phyloP scores from a whole-genome alignment of 306 rosid species.

The Acacia acuminata region DNA sequence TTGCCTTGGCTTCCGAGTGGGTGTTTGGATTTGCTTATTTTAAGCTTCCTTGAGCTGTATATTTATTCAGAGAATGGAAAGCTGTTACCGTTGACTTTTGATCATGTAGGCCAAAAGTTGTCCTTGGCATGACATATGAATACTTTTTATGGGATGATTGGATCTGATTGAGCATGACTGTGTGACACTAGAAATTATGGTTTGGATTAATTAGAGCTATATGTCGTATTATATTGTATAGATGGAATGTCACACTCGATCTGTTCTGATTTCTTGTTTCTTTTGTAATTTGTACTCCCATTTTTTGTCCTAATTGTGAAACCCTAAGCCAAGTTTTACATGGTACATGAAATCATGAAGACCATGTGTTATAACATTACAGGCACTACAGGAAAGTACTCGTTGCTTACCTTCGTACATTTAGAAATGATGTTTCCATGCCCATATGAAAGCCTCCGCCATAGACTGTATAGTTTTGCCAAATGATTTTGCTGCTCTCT shows the following conservation, averaged over 20 bases:
- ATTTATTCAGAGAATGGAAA: neutral
- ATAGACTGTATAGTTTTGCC: neutral
- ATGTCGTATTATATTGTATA: neutral
- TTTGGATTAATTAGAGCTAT: neutral
- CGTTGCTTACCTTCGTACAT: neutral
- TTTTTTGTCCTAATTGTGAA: neutral
- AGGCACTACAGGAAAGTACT: neutral
- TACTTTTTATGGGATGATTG: neutral
- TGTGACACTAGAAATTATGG: neutral
- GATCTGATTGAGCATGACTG: neutral
- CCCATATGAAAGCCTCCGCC: neutral
- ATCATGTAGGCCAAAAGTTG: neutral
- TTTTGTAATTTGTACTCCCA: neutral
- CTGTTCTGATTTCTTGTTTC: neutral
- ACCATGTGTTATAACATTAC: neutral
- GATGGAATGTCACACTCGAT: neutral
- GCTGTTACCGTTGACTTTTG: neutral
- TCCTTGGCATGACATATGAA: neutral
- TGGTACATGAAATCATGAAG: conserved; percentile 1
- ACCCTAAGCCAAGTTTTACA: neutral
- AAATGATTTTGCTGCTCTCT: neutral
- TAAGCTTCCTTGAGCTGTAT: neutral
- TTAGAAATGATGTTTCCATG: neutral
- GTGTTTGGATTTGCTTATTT: no score
- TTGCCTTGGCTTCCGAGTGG: neutral